Evolutionary conservation across 805 yeast genomes (phyloP).

Genomic region (Ogataea paradorogensis): DNA sequence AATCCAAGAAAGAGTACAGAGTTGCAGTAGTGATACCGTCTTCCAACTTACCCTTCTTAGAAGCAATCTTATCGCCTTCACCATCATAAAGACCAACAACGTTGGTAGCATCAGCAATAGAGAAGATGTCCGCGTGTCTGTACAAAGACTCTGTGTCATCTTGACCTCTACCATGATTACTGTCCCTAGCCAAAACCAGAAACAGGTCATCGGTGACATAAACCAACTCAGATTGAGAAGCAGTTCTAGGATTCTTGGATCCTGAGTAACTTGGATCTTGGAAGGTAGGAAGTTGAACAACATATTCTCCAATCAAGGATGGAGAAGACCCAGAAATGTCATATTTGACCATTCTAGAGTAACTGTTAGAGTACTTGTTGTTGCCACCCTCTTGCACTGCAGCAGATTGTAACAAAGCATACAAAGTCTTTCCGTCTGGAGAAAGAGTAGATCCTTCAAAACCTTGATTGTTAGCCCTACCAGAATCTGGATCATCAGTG

Average conservation of each 20-base stretch:
- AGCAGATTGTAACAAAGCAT: conserved; percentile 30
- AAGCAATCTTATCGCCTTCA: conserved; percentile 26
- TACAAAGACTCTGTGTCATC: conserved; percentile 25
- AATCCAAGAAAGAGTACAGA: conserved; percentile 27
- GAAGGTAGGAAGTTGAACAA: conserved; percentile 29
- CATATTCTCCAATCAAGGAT: conserved; percentile 28
- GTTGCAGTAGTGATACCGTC: conserved; percentile 27
- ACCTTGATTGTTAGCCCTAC: conserved; percentile 32
- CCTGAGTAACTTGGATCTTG: conserved; percentile 19
- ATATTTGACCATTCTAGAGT: conserved; percentile 29
- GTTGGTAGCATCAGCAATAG: conserved; percentile 29
- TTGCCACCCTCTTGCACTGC: conserved; percentile 33
- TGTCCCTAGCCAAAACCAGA: conserved; percentile 32
- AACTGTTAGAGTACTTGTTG: conserved; percentile 21
- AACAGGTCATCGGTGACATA: conserved; percentile 28
- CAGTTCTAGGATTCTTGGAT: conserved; percentile 27
- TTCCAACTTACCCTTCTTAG: conserved; percentile 24
- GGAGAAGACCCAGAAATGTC: conserved; percentile 23
- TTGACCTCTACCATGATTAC: conserved; percentile 24
- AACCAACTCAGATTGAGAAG: conserved; percentile 33
- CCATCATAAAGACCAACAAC: conserved; percentile 30
- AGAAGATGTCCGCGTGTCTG: conserved; percentile 31
- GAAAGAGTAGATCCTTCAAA: conserved; percentile 32
- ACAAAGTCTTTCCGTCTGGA: conserved; percentile 31
- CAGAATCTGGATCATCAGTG: conserved; percentile 27